Conservation (phyloP, 805 yeast genomes). For the Jamesozyma gamospora region DNA sequence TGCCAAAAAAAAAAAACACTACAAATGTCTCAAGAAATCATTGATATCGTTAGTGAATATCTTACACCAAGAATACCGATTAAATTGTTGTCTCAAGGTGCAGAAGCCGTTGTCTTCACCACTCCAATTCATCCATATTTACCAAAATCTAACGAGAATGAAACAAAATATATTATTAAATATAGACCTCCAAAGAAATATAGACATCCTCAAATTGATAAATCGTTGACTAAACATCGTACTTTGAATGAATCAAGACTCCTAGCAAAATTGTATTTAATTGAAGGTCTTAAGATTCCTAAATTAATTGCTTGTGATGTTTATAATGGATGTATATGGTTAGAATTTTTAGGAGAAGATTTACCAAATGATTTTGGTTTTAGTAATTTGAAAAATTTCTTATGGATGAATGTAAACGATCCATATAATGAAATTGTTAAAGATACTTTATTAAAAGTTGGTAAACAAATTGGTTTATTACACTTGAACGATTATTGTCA, state of each 20-base stretch:
- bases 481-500: slow-evolving; percentile 77
- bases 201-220: slow-evolving; percentile 76
- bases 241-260: slow-evolving; percentile 80
- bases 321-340: slow-evolving; percentile 73
- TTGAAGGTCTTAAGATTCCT: slow-evolving; percentile 58
- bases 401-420: slow-evolving; percentile 46
- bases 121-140: slow-evolving; percentile 60
- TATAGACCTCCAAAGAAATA: slow-evolving; percentile 86
- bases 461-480: slow-evolving; percentile 55
- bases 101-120: slow-evolving; percentile 73
- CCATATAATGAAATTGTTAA: slow-evolving; percentile 34
- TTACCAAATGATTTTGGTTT: slow-evolving; percentile 39
- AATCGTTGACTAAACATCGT: slow-evolving; percentile 62
- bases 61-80: slow-evolving; percentile 42
- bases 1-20: too few relatives aligned
- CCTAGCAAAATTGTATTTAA: slow-evolving; percentile 41
- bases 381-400: slow-evolving; percentile 61
- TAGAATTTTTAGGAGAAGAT: slow-evolving; percentile 62
- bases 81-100: slow-evolving; percentile 68
- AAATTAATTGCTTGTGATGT: slow-evolving; percentile 66
- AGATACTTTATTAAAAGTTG: slow-evolving; percentile 43
- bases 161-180: slow-evolving; percentile 51
- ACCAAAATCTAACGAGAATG: slow-evolving; percentile 17
- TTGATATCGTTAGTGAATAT: slow-evolving; percentile 34
- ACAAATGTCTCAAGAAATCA: slow-evolving; percentile 45